Percentiles rank a stretch among this genome's conserved stretches.
Evolutionary conservation across 768 basidiomycete genomes (phyloP).

Genomic region (Kwoniella sp.): DNA sequence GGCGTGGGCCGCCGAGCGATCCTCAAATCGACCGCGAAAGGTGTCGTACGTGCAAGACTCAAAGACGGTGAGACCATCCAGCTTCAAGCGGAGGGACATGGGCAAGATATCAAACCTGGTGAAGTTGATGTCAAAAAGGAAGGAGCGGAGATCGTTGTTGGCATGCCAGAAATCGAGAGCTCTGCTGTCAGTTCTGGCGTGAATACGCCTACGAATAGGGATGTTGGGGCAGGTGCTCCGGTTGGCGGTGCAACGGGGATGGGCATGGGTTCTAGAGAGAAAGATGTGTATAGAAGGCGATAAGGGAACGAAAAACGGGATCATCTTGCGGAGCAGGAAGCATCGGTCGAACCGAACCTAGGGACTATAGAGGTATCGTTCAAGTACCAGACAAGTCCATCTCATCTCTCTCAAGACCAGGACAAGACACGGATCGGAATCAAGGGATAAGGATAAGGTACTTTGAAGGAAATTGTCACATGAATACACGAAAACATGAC

Average conservation of each 20-base stretch:
- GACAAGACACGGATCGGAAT: no score
- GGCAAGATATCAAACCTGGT: constrained; percentile 17
- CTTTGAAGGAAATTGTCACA: no score
- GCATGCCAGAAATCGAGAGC: constrained; percentile 37
- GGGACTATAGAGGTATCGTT: no score
- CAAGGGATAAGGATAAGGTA: no score
- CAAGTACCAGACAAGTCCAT: no score
- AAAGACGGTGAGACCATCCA: constrained; percentile 42
- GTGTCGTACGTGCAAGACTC: constrained; percentile 48
- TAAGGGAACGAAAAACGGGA: not conserved
- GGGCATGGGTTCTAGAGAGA: not conserved
- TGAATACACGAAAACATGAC: no score
- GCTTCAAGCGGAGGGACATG: constrained; percentile 39
- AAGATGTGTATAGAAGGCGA: not conserved
- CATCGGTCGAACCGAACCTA: no score
- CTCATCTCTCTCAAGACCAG: no score
- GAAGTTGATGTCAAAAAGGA: constrained; percentile 22
- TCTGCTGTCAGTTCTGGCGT: not conserved
- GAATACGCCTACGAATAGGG: not conserved
- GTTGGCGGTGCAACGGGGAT: not conserved
- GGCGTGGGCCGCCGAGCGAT: constrained; percentile 73
- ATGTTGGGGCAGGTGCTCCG: not conserved
- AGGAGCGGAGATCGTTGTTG: constrained; percentile 37
- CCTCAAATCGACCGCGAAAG: constrained; percentile 60
- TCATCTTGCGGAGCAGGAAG: no score